Percentiles rank a stretch among this genome's conserved stretches.
Conservation (phyloP, 345 rosid genomes). For the Hibiscus trionum region DNA sequence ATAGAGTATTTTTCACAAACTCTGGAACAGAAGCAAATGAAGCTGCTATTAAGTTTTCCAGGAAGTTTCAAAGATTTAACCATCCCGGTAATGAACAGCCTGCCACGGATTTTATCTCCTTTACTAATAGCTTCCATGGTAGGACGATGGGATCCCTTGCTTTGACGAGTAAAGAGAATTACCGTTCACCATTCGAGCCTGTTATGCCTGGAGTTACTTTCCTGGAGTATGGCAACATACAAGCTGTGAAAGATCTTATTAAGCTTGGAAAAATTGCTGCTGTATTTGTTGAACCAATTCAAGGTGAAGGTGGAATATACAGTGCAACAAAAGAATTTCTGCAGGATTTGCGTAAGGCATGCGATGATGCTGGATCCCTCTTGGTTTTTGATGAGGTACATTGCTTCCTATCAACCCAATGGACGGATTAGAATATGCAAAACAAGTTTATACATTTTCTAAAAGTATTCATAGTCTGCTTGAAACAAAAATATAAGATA, state of each 20-base stretch:
- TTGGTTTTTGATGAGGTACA: conserved; percentile 68
- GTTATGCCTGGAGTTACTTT: conserved; percentile 98
- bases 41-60: conserved; percentile 88
- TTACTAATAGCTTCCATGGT: conserved; percentile 81
- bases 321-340: conserved; percentile 35
- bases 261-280: conserved; percentile 63
- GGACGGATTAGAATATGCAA: too few species aligned
- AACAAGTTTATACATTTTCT: too few species aligned
- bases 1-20: conserved; percentile 75
- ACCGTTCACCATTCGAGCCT: conserved; percentile 83
- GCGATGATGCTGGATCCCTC: conserved; percentile 75
- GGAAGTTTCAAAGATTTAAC: conserved; percentile 68
- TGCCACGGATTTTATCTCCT: conserved; percentile 63
- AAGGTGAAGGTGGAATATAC: conserved; percentile 93
- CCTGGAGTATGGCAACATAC: conserved; percentile 66
- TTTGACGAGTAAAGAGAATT: conserved; percentile 83
- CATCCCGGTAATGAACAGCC: conserved; percentile 47
- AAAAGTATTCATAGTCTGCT: not conserved
- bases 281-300: conserved; percentile 88
- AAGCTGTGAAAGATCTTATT: conserved; percentile 52
- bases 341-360: conserved; percentile 41
- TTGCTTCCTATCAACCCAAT: not conserved
- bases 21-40: conserved; percentile 97
- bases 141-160: conserved; percentile 93
- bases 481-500: not conserved